Percentiles rank a stretch among this genome's conserved stretches.
phyloP scores from a whole-genome alignment of 352 stramenopile species.

The Globisporangium parvum region DNA sequence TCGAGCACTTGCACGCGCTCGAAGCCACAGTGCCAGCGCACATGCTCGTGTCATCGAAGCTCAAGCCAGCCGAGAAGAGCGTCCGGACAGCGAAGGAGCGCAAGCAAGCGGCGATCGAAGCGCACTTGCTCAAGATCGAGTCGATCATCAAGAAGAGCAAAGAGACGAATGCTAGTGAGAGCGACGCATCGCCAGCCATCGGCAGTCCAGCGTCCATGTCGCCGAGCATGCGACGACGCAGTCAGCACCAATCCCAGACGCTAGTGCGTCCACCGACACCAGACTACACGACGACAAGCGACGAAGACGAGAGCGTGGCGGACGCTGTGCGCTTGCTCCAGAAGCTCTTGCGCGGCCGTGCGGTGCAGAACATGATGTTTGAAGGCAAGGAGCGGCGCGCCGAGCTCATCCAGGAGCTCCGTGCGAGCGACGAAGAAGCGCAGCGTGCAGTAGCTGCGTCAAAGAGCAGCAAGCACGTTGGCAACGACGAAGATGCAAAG shows the following conservation, averaged over 20 bases:
- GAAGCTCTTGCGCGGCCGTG: slow-evolving; percentile 82
- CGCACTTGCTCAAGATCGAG: slow-evolving; percentile 86
- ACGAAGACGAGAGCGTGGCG: slow-evolving; percentile 45
- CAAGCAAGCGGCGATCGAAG: slow-evolving; percentile 66
- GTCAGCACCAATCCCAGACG: slow-evolving; percentile 37
- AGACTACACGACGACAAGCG: slow-evolving; percentile 35
- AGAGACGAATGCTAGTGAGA: slow-evolving; percentile 10
- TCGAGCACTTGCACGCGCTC: slow-evolving; percentile 55
- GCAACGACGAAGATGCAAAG: slow-evolving; percentile 29
- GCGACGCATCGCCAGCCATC: background rate
- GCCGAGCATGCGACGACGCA: slow-evolving; percentile 18
- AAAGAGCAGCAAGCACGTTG: slow-evolving; percentile 7
- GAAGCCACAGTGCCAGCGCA: slow-evolving; percentile 47
- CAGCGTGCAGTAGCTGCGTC: slow-evolving; percentile 7
- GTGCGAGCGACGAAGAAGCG: slow-evolving; percentile 53
- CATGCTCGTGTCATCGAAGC: slow-evolving; percentile 44
- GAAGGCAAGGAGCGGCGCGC: slow-evolving; percentile 84
- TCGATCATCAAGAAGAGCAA: slow-evolving; percentile 75
- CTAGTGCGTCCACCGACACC: slow-evolving; percentile 76
- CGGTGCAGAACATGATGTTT: slow-evolving; percentile 93
- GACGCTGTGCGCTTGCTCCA: slow-evolving; percentile 82
- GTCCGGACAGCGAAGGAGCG: slow-evolving; percentile 69
- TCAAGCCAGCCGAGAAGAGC: slow-evolving; percentile 44
- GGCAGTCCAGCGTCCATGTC: slow-evolving; percentile 1
- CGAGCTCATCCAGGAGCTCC: slow-evolving; percentile 87